Evolutionary conservation across 305 asterid genomes (phyloP).

Genomic region (Fraxinus ornus): DNA sequence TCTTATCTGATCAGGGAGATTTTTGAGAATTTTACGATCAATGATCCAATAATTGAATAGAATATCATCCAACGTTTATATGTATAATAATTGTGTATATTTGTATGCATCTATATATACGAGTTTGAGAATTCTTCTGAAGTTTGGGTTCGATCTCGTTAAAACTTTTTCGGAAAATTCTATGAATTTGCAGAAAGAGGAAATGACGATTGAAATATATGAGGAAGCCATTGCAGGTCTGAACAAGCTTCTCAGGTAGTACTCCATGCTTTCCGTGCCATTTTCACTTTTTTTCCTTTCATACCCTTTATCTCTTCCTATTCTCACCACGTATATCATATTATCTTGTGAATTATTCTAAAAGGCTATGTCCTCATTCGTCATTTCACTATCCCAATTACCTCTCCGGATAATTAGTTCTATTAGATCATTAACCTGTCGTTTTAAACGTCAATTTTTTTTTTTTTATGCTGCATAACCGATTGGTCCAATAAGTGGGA

Average conservation of each 20-base stretch:
- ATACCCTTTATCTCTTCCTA: slow-evolving; percentile 25
- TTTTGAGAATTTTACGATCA: background rate
- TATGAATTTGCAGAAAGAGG: slow-evolving; percentile 52
- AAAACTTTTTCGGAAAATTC: background rate
- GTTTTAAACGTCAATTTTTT: slow-evolving; percentile 23
- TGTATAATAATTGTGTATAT: background rate
- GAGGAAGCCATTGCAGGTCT: slow-evolving; percentile 87
- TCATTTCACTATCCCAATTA: slow-evolving; percentile 25
- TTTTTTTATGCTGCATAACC: background rate
- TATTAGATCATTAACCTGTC: slow-evolving; percentile 7
- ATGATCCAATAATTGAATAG: background rate
- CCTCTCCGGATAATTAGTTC: background rate
- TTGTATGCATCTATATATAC: background rate
- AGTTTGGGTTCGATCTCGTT: background rate
- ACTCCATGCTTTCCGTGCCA: background rate
- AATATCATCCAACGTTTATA: background rate
- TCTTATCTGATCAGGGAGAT: background rate
- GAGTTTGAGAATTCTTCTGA: background rate
- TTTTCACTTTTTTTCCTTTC: background rate
- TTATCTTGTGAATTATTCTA: background rate
- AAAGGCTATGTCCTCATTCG: slow-evolving; percentile 28
- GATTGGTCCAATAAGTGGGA: slow-evolving; percentile 18
- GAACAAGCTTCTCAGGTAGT: slow-evolving; percentile 73
- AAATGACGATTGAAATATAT: slow-evolving; percentile 54
- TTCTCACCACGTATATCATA: background rate